These are phyloP conservation scores for Coemansia sp. DNA, from an alignment of 192 early-diverging fungal genomes.

Conservation along the genomic window DNA sequence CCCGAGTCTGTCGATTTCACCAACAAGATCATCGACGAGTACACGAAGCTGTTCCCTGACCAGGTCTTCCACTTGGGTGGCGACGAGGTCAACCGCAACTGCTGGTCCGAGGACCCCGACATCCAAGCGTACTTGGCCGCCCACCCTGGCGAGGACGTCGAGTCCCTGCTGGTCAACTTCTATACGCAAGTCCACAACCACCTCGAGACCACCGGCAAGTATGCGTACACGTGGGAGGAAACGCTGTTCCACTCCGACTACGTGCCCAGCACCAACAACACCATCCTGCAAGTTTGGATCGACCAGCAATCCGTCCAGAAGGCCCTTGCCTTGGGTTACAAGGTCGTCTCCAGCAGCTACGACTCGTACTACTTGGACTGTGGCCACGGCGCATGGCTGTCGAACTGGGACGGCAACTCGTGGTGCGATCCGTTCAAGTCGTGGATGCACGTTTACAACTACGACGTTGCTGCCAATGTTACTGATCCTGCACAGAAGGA, in stretches of 20 bases:
- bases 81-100: slow-evolving; percentile 74
- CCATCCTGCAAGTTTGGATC: slow-evolving; percentile 68
- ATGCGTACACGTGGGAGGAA: slow-evolving; percentile 81
- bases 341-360: slow-evolving; percentile 58
- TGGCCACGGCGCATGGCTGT: slow-evolving; percentile 72
- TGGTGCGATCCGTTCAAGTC: slow-evolving; percentile 77
- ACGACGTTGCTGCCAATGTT: slow-evolving; percentile 61
- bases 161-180: slow-evolving; percentile 45
- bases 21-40: slow-evolving; percentile 67
- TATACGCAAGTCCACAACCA: slow-evolving; percentile 59
- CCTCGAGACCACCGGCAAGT: slow-evolving; percentile 56
- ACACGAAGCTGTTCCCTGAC: slow-evolving; percentile 69
- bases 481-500: slow-evolving; percentile 53
- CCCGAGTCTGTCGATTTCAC: slow-evolving; percentile 65
- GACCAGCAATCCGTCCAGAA: slow-evolving; percentile 57
- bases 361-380: slow-evolving; percentile 75
- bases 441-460: slow-evolving; percentile 72
- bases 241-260: slow-evolving; percentile 58
- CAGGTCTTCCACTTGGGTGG: slow-evolving; percentile 70
- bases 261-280: slow-evolving; percentile 56
- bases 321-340: slow-evolving; percentile 60
- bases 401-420: slow-evolving; percentile 64
- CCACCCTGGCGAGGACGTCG: slow-evolving; percentile 29
- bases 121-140: slow-evolving; percentile 29
- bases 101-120: slow-evolving; percentile 60